Base-by-base conservation (phyloP, 2,329 filamentous ascomycete genomes). In the Claviceps paspali region DNA sequence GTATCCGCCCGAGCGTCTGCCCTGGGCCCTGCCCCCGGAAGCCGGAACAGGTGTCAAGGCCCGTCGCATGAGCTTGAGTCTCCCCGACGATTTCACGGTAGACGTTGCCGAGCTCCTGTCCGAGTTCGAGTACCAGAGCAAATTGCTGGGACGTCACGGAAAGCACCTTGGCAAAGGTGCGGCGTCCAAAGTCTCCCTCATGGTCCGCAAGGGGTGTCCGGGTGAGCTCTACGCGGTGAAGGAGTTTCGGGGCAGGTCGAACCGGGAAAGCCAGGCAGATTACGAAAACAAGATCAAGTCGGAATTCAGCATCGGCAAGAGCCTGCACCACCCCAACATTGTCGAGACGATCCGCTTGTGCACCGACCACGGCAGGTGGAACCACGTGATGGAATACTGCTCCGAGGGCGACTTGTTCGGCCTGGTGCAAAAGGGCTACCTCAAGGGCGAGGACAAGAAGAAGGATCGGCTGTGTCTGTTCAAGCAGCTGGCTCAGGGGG, bases 311-410 rank as follows among this genome's bases (percentile, higher is more conserved):
- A 86, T 93, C 45, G 82, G 82, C 42, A 87, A 87, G 63, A 84
- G 81, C 45, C 61, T 87, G 42, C 74, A 85, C 49, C 85, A 93
- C 53, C 83, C 85, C 35, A 93, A 93, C 55, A 82, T 93, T 48
- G 81, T 93, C 44, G 73, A 84, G 56, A 87, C 83, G 0, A 62
- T 86, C 38, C 74, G 79, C 22, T 66, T 93, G 5, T 91, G 84
- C 61, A 76, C 71, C 11, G 70, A 86, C 47, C 72, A 77, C 47
- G 75, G 73, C 23, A 76, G 79, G 28, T 92, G 82, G 81, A 87
- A 85, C 54, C 83, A 92, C 54, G 83, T 93, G 39, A 94, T 94
- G 86, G 84, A 94, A 54, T 92, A 82, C 55, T 93, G 86, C 61
- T 69, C 74, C 3, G 75, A 84, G 47, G 85, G 86, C 32, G 86